A percentile compares a stretch with the other conserved stretches of the same genome.
phyloP scores from a whole-genome alignment of 257 asterid species.

The Gentiana straminea region DNA sequence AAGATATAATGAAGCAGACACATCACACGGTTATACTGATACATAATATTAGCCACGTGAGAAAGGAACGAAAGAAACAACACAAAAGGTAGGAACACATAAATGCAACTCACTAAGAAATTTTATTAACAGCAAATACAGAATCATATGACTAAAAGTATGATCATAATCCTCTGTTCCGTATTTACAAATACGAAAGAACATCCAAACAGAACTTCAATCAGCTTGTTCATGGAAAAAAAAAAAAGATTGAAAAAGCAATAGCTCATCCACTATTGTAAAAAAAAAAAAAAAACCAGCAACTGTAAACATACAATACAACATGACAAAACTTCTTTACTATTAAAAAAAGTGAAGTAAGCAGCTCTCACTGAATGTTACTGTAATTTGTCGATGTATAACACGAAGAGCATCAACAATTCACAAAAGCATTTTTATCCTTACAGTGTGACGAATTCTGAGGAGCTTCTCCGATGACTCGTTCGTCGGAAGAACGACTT shows the following conservation, averaged over 20 bases:
- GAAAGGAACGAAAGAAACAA: background rate
- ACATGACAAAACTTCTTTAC: background rate
- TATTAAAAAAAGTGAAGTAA: background rate
- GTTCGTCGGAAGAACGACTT: conserved; percentile 65
- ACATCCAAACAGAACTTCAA: too few species aligned
- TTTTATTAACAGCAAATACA: too few species aligned
- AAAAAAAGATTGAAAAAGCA: too few species aligned
- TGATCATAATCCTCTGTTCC: too few species aligned
- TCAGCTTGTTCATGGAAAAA: too few species aligned
- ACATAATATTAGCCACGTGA: background rate
- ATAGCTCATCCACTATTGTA: too few species aligned
- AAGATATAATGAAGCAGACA: background rate
- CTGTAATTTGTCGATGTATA: background rate
- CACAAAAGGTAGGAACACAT: background rate
- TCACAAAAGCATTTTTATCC: background rate
- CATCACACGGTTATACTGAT: background rate
- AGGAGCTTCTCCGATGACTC: conserved; percentile 69
- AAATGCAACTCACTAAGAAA: too few species aligned
- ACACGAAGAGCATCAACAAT: background rate
- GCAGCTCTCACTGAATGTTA: background rate
- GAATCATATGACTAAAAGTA: too few species aligned
- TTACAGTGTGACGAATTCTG: conserved; percentile 82
- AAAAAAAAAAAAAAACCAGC: background rate
- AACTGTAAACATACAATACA: background rate
- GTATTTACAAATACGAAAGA: too few species aligned